Evolutionary conservation across 495 filamentous ascomycete genomes (phyloP).

Genomic region (Neurospora terricola): DNA sequence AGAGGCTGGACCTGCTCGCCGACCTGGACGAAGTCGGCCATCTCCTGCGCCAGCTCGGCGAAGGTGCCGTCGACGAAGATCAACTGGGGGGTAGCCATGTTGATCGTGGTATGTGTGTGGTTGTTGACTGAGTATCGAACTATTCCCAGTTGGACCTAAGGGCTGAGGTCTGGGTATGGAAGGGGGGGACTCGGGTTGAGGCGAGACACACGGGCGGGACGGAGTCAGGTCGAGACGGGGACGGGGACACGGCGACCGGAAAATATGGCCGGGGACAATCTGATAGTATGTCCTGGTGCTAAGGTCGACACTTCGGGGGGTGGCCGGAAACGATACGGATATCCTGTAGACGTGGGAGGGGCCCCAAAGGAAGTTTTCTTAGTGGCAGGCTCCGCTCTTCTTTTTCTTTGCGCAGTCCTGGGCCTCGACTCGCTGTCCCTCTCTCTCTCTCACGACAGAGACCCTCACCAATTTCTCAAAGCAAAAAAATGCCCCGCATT

Average conservation of each 20-base stretch:
- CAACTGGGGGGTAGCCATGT: slow-evolving; percentile 29
- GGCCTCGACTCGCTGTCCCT: slow-evolving; percentile 9
- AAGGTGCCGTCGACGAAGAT: slow-evolving; percentile 88
- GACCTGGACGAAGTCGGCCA: slow-evolving; percentile 70
- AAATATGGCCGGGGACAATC: background rate
- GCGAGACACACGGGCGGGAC: slow-evolving; percentile 3
- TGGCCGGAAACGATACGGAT: slow-evolving; percentile 10
- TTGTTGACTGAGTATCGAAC: background rate
- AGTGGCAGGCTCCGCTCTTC: slow-evolving; percentile 5
- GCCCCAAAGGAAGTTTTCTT: slow-evolving; percentile 8
- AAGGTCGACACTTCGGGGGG: slow-evolving; percentile 4
- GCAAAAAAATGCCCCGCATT: slow-evolving; percentile 16
- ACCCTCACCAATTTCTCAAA: slow-evolving; percentile 9
- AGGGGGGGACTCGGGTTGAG: background rate
- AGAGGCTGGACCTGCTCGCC: slow-evolving; percentile 62
- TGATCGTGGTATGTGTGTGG: slow-evolving; percentile 6
- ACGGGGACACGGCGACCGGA: background rate
- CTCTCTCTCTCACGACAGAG: slow-evolving; percentile 5
- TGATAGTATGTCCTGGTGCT: slow-evolving; percentile 1
- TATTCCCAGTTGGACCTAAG: slow-evolving; percentile 1
- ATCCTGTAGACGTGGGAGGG: slow-evolving; percentile 9
- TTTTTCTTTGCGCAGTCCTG: slow-evolving; percentile 12
- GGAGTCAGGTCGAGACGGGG: slow-evolving; percentile 2
- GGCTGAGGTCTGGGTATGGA: background rate
- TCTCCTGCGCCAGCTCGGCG: slow-evolving; percentile 78